Evolutionary conservation across 805 yeast species (phyloP).

Genomic region (Yarrowia sp.): DNA sequence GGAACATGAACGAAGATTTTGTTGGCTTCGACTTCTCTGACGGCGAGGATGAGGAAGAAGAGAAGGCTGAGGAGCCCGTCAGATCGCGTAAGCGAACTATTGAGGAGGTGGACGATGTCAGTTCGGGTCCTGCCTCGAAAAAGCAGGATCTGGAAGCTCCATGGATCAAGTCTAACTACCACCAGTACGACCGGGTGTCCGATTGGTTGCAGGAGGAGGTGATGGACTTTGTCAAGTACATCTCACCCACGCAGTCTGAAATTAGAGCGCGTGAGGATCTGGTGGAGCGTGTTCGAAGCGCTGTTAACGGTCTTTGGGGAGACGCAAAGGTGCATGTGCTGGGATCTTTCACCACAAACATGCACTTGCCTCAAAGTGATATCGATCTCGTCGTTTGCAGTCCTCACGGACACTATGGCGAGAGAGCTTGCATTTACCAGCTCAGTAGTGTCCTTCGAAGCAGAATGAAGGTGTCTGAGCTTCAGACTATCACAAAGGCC

Average conservation of each 20-base stretch:
- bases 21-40: slow-evolving; percentile 27
- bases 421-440: slow-evolving; percentile 69
- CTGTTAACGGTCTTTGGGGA: slow-evolving; percentile 69
- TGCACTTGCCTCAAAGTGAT: slow-evolving; percentile 93
- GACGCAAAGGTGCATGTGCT: slow-evolving; percentile 82
- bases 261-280: slow-evolving; percentile 70
- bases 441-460: slow-evolving; percentile 73
- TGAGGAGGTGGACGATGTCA: slow-evolving; percentile 27
- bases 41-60: slow-evolving; percentile 16
- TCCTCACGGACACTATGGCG: slow-evolving; percentile 60
- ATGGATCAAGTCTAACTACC: slow-evolving; percentile 81
- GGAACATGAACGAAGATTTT: slow-evolving; percentile 35
- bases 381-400: slow-evolving; percentile 90
- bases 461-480: slow-evolving; percentile 66
- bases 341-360: slow-evolving; percentile 93
- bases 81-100: slow-evolving; percentile 24
- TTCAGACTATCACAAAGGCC: slow-evolving; percentile 88
- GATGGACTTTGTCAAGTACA: slow-evolving; percentile 79
- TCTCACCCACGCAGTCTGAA: slow-evolving; percentile 83
- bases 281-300: slow-evolving; percentile 63
- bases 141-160: slow-evolving; percentile 56
- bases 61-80: background rate
- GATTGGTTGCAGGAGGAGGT: slow-evolving; percentile 90
- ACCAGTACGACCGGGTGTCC: slow-evolving; percentile 75
- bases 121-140: slow-evolving; percentile 12